Percentiles rank a stretch among this genome's conserved stretches.
These are phyloP conservation scores for Heterobasidion occidentale DNA, from an alignment of 1,284 basidiomycete species.

Conservation along the genomic window DNA sequence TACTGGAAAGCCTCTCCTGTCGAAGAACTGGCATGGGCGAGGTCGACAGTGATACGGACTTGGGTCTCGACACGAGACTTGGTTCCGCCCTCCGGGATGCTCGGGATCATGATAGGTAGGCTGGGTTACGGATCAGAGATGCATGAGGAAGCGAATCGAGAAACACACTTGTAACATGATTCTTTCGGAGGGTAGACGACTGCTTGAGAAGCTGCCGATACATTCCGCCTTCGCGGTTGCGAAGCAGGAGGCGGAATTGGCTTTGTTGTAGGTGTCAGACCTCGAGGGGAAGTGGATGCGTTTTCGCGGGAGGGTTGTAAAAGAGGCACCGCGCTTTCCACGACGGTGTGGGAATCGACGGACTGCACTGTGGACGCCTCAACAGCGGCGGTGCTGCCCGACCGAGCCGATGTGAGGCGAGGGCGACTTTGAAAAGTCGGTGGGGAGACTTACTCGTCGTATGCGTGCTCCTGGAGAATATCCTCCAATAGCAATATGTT, in stretches of 20 bases:
- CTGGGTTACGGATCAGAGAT: conserved; percentile 25
- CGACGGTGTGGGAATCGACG: not conserved
- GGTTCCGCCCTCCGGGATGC: conserved; percentile 78
- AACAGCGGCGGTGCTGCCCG: not conserved
- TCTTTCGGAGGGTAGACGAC: conserved; percentile 66
- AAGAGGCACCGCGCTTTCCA: conserved; percentile 5
- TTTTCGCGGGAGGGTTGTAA: conserved; percentile 1
- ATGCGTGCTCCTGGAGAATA: conserved; percentile 60
- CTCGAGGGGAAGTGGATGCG: conserved; percentile 16
- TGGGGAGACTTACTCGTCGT: conserved; percentile 54
- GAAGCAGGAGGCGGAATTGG: conserved; percentile 51
- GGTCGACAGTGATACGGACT: conserved; percentile 72
- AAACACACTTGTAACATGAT: conserved; percentile 61
- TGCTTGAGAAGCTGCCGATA: conserved; percentile 37
- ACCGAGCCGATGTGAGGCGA: conserved; percentile 4
- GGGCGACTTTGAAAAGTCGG: not conserved
- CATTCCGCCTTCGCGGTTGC: conserved; percentile 38
- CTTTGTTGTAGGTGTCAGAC: conserved; percentile 34
- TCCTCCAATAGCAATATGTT: conserved; percentile 59
- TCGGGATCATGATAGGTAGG: conserved; percentile 75
- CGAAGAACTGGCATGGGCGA: conserved; percentile 60
- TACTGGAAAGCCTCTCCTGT: conserved; percentile 53
- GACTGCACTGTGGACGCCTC: not conserved
- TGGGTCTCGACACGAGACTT: conserved; percentile 94
- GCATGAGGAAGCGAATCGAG: conserved; percentile 5